Base-by-base conservation (phyloP, 2,329 filamentous ascomycete genomes). In the Hypoxylon rubiginosum region DNA sequence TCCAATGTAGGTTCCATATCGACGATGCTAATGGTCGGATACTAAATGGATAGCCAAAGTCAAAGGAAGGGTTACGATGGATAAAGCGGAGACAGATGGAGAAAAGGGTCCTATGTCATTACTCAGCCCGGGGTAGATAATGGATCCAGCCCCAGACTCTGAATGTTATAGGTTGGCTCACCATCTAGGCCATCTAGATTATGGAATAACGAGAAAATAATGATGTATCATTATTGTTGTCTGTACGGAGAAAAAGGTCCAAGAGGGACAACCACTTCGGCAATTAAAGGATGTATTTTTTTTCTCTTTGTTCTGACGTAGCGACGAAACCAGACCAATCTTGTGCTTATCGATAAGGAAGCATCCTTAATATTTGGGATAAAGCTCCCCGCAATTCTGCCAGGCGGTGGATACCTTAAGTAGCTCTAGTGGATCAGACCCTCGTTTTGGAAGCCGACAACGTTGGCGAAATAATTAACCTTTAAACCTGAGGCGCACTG, bases 301-400 rank as follows among this genome's bases (percentile, higher is more conserved):
- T 24, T 24, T 24, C 4, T 24, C 21, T 24, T 24, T 19, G 26
- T 17, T 28, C 39, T 56, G 4, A 51, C 32, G 32, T 51, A 15
- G 28, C 28, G 4, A 51, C 32, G 32, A 45, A 15, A 9, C 28
- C 28, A 30, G 28, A 9, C 28, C 28, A 30, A 24, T 4, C 21
- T 30, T 7, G 5, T 4, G 21, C 28, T 30, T 59, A 59, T 64
- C 57, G 48, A 61, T 60, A 66, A 55, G 13, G 34, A 1, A 26
- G 13, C 17, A 24, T 19, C 21, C 21, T 4, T 24, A 24, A 24
- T 24, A 24, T 24, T 24, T 24, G 21, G 21, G 21, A 24, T 28
- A 54, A 17, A 56, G 30, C 49, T 56, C 54, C 49, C 65, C 61
- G 48, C 58, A 46, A 66, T 66, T 66, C 54, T 68, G 57, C 68